Evolutionary conservation across 2,329 filamentous ascomycete species (phyloP).

Genomic region (Pseudogymnoascus sp.): DNA sequence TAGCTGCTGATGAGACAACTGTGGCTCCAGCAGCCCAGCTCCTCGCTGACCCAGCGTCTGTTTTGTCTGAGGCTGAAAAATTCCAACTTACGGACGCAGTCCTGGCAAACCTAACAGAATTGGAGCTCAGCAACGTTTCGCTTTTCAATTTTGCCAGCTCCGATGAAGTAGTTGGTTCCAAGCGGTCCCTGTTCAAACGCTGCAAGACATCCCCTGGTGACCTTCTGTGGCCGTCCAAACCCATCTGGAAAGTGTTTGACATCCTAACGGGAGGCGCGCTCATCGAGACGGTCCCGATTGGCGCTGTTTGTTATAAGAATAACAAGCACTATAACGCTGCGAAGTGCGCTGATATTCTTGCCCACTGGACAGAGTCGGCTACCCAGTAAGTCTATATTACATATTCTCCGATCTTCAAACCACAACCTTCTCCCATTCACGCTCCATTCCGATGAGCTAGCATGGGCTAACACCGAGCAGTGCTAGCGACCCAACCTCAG

Average conservation of each 20-base stretch:
- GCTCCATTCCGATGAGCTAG: no score
- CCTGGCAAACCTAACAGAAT: constrained; percentile 14
- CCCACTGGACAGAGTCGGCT: constrained; percentile 28
- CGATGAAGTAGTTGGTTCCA: not conserved
- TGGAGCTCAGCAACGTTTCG: constrained; percentile 13
- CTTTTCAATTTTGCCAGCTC: constrained; percentile 14
- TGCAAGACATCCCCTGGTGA: constrained; percentile 24
- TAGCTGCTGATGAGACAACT: not conserved
- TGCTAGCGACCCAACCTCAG: constrained; percentile 34
- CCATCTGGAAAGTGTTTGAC: constrained; percentile 40
- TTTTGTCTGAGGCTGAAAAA: constrained; percentile 12
- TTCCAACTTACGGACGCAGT: constrained; percentile 18
- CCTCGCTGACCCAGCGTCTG: not conserved
- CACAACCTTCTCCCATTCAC: constrained; percentile 16
- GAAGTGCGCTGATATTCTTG: constrained; percentile 16
- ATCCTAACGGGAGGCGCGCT: constrained; percentile 35
- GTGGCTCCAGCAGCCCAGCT: not conserved
- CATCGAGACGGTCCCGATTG: constrained; percentile 25
- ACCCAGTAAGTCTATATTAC: constrained; percentile 27
- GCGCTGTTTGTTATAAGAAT: constrained; percentile 11
- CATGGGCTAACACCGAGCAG: constrained; percentile 27
- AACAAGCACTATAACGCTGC: constrained; percentile 10
- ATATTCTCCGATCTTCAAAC: constrained; percentile 17
- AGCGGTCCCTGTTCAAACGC: not conserved
- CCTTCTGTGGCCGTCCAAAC: constrained; percentile 38